Evolutionary conservation across 805 yeast species (phyloP).

Genomic region (Priceomyces melissophilus): DNA sequence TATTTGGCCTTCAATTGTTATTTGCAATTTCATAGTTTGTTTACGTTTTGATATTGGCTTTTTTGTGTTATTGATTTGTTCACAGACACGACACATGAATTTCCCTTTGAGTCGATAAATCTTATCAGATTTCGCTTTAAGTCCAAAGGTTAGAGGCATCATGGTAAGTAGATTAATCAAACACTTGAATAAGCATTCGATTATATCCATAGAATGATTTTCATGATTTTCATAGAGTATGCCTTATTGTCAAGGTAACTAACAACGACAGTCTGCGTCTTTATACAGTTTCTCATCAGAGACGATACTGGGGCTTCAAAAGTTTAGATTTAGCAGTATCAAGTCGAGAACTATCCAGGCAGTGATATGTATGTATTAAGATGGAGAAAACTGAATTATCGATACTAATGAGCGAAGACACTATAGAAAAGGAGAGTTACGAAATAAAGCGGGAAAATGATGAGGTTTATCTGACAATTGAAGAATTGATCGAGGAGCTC

Average conservation of each 20-base stretch:
- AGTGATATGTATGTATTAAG: slow-evolving; percentile 47
- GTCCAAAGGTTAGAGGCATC: background rate
- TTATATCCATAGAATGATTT: background rate
- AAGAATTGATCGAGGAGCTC: slow-evolving; percentile 66
- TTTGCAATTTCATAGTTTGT: slow-evolving; percentile 1
- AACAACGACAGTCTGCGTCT: slow-evolving; percentile 21
- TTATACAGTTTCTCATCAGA: slow-evolving; percentile 62
- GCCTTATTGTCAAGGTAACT: background rate
- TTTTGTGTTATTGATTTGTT: slow-evolving; percentile 11
- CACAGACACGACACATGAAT: slow-evolving; percentile 6
- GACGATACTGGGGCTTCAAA: slow-evolving; percentile 57
- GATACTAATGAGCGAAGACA: slow-evolving; percentile 24
- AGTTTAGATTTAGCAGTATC: slow-evolving; percentile 71
- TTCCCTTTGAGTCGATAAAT: slow-evolving; percentile 4
- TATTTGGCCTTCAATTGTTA: no score
- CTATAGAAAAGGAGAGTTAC: slow-evolving; percentile 54
- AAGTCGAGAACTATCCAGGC: slow-evolving; percentile 62
- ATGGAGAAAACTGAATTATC: background rate
- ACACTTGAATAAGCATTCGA: no score
- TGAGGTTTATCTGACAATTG: slow-evolving; percentile 48
- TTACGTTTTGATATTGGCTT: slow-evolving; percentile 6
- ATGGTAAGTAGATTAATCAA: slow-evolving; percentile 1
- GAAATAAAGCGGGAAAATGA: slow-evolving; percentile 49
- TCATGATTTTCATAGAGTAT: background rate
- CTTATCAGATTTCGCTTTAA: background rate